Conservation (phyloP, 2,329 filamentous ascomycete genomes). For the Paecilomyces dactylethromorphus region DNA sequence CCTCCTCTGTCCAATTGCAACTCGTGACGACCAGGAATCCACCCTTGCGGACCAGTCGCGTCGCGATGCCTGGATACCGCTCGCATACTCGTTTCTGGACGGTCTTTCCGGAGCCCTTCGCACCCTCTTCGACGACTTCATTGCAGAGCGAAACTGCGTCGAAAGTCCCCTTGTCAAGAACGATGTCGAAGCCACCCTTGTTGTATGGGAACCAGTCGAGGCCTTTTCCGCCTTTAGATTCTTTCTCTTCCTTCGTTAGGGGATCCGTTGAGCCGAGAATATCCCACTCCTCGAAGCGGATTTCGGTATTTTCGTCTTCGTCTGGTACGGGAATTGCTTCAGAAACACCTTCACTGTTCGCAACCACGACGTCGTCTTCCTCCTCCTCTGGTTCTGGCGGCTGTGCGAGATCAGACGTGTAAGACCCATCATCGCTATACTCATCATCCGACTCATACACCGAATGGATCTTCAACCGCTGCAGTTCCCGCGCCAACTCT, state of each 20-base stretch:
- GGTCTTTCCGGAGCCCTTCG: conserved; percentile 21
- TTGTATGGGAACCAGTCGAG: conserved; percentile 34
- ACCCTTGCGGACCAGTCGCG: conserved; percentile 60
- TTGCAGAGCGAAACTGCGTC: conserved; percentile 75
- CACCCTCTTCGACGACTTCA: conserved; percentile 17
- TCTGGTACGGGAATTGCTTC: conserved; percentile 6
- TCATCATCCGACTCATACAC: conserved; percentile 41
- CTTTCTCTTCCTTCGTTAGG: conserved; percentile 28
- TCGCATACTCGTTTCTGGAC: conserved; percentile 58
- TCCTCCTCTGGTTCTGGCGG: conserved; percentile 2
- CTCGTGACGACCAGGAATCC: conserved; percentile 82
- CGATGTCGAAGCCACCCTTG: conserved; percentile 68
- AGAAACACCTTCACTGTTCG: conserved; percentile 1
- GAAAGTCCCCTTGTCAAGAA: conserved; percentile 97
- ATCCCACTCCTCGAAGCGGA: conserved; percentile 58
- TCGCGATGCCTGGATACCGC: conserved; percentile 64
- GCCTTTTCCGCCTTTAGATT: conserved; percentile 7
- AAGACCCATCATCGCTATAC: conserved; percentile 57
- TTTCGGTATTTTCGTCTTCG: conserved; percentile 12
- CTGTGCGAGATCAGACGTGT: conserved; percentile 32
- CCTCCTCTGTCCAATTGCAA: conserved; percentile 95
- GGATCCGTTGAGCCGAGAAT: conserved; percentile 43
- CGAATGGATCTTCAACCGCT: conserved; percentile 26
- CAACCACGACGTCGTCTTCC: conserved; percentile 15
- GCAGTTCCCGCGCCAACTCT: conserved; percentile 63